Evolutionary conservation across 345 rosid species (phyloP).

Genomic region (Citrus maxima): DNA sequence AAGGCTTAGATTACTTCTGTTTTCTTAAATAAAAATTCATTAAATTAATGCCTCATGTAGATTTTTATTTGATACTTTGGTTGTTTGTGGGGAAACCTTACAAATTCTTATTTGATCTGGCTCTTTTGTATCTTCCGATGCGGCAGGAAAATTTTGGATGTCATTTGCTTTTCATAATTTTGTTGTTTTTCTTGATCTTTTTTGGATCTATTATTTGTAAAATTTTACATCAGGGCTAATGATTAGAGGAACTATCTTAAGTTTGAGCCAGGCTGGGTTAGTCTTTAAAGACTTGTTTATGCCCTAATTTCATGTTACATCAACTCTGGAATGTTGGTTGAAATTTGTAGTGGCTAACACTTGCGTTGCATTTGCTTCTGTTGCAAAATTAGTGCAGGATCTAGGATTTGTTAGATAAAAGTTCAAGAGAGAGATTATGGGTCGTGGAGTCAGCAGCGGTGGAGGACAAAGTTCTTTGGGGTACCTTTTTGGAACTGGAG

Average conservation of each 20-base stretch:
- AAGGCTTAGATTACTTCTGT: not conserved
- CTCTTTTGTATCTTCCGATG: not conserved
- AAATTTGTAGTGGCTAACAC: not conserved
- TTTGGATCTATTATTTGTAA: not conserved
- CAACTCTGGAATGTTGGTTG: not conserved
- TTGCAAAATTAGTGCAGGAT: constrained; percentile 1
- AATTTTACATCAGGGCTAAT: not conserved
- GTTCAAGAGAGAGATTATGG: constrained; percentile 41
- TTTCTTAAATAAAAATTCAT: not conserved
- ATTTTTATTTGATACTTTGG: not conserved
- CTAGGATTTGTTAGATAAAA: not conserved
- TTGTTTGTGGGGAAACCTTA: not conserved
- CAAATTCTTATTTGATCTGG: too few relatives aligned
- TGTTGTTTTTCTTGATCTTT: not conserved
- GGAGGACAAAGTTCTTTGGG: constrained; percentile 92
- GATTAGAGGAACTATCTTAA: not conserved
- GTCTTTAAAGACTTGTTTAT: not conserved
- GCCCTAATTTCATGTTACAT: not conserved
- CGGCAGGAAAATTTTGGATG: not conserved
- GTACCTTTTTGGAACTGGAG: constrained; percentile 73
- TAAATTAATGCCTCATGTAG: not conserved
- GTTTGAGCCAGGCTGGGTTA: not conserved
- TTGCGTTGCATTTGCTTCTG: not conserved
- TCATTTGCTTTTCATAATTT: not conserved
- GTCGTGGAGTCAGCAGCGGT: constrained; percentile 81